phyloP scores from a whole-genome alignment of 2,329 filamentous ascomycete genomes.

The Fusarium verrucosum region DNA sequence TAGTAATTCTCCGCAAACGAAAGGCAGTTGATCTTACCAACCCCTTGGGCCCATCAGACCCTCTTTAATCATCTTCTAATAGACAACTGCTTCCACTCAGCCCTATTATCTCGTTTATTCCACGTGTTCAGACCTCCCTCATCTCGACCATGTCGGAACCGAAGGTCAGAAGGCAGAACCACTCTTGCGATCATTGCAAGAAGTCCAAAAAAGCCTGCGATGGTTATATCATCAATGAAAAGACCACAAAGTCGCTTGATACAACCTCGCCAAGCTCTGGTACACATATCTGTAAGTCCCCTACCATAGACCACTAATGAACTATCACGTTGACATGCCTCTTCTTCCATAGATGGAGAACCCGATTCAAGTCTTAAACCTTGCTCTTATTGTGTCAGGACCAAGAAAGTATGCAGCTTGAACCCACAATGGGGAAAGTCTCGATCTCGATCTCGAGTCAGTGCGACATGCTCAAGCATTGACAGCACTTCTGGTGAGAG shows the following conservation, averaged over 20 bases:
- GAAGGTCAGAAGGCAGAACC: not conserved
- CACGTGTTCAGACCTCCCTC: not conserved
- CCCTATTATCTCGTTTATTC: not conserved
- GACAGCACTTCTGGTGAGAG: not conserved
- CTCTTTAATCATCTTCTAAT: not conserved
- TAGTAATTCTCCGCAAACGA: not conserved
- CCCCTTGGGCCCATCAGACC: not conserved
- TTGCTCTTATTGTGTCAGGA: not conserved
- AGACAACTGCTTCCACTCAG: no score
- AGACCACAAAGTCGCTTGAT: not conserved
- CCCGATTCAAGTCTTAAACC: not conserved
- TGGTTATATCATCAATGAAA: not conserved
- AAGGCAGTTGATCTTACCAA: not conserved
- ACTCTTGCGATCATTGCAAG: not conserved
- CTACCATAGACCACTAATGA: rapidly evolving
- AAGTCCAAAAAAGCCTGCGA: not conserved
- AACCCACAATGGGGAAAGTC: not conserved
- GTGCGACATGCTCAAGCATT: not conserved
- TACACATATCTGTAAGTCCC: not conserved
- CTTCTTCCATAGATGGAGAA: not conserved
- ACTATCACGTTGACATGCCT: not conserved
- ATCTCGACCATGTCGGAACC: not conserved
- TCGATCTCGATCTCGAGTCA: not conserved
- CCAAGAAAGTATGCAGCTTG: not conserved
- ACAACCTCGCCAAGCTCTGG: not conserved